These are phyloP conservation scores for Erythrobasidium yunnanense DNA, from an alignment of 768 basidiomycete genomes.

Conservation along the genomic window DNA sequence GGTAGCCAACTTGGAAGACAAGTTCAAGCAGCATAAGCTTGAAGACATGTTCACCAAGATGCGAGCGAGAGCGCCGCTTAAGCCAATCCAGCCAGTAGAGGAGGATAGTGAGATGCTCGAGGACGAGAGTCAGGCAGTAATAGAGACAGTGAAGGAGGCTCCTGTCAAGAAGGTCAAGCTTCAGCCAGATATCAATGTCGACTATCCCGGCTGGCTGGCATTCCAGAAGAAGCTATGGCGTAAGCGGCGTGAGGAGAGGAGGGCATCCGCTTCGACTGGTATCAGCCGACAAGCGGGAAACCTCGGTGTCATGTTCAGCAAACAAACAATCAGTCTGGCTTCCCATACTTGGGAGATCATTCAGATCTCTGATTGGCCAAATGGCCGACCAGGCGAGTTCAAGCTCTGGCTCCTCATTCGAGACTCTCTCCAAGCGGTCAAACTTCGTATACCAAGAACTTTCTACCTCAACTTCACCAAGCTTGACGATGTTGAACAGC, in stretches of 20 bases:
- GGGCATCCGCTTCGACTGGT: conserved; percentile 42
- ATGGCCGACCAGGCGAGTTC: conserved; percentile 63
- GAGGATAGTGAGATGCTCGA: background rate
- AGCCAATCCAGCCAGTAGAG: background rate
- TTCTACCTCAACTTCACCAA: conserved; percentile 86
- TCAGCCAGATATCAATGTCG: conserved; percentile 54
- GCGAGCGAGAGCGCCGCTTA: background rate
- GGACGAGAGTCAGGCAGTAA: too few species aligned
- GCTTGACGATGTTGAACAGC: conserved; percentile 52
- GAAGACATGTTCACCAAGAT: conserved; percentile 69
- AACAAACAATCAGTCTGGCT: conserved; percentile 46
- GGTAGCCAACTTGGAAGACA: conserved; percentile 79
- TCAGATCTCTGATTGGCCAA: conserved; percentile 51
- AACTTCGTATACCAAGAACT: conserved; percentile 74
- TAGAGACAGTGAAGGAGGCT: background rate
- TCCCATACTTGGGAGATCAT: conserved; percentile 80
- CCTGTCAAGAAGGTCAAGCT: background rate
- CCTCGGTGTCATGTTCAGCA: conserved; percentile 40
- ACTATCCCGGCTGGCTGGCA: conserved; percentile 68
- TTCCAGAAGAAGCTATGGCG: conserved; percentile 71
- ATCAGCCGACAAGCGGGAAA: conserved; percentile 44
- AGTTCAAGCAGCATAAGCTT: conserved; percentile 95
- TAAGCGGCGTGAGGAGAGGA: conserved; percentile 47
- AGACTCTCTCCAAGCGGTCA: conserved; percentile 62
- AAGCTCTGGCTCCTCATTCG: conserved; percentile 78